Evolutionary conservation across 306 rosid genomes (phyloP).

Genomic region (Citrullus colocynthis): DNA sequence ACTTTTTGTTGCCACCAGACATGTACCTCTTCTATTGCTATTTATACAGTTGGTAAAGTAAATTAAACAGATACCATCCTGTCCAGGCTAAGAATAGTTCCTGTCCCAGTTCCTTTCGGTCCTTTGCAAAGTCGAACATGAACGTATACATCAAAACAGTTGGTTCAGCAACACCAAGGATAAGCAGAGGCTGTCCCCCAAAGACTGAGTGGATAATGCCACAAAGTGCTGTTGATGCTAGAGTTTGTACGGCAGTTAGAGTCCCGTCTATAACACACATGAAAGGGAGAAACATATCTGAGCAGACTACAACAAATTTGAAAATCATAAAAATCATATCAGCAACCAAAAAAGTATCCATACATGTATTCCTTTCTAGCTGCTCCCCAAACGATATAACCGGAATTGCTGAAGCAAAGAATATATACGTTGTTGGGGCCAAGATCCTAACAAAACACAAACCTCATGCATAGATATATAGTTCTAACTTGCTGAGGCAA

Average conservation of each 20-base stretch:
- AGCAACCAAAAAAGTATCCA: conserved; percentile 10
- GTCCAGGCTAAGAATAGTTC: conserved; percentile 81
- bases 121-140: conserved; percentile 78
- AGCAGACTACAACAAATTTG: conserved; percentile 17
- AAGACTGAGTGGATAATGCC: conserved; percentile 74
- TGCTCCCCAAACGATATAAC: conserved; percentile 97
- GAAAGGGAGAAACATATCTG: conserved; percentile 15
- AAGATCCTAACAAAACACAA: conserved; percentile 50
- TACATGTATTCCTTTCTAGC: conserved; percentile 75
- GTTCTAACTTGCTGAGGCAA: conserved; percentile 1
- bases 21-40: not conserved
- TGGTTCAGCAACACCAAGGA: conserved; percentile 95
- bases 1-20: not conserved
- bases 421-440: conserved; percentile 94
- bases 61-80: conserved; percentile 63
- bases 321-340: conserved; percentile 9
- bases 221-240: conserved; percentile 86
- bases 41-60: not conserved
- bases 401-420: conserved; percentile 96
- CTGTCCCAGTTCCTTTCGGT: conserved; percentile 78
- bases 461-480: not conserved
- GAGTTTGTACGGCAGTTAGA: conserved; percentile 94
- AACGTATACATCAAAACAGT: conserved; percentile 94
- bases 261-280: conserved; percentile 52
- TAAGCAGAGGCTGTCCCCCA: conserved; percentile 96